Base-by-base conservation (phyloP, 306 rosid species). In the Abrus precatorius region DNA sequence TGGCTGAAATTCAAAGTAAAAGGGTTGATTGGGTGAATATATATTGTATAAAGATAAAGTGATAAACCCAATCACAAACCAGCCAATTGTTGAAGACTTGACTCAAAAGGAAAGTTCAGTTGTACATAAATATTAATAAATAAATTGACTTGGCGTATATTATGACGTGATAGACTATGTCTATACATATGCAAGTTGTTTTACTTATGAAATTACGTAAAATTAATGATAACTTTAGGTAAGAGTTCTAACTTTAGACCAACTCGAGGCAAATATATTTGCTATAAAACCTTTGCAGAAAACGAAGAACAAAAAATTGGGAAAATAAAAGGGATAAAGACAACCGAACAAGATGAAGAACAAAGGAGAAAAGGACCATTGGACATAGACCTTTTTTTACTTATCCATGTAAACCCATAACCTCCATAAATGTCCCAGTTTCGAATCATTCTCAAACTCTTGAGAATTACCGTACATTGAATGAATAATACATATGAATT, bases 1-100 rank as follows among this genome's bases (percentile, higher is more conserved):
- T 47, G 69, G 30, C 62, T 69, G 45, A 69, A 69, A 57, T 47
- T 79, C 62, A 69, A 59, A 34, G 72, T 12, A 49, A 79, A 69
- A 27, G 54, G 20, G 34, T 49, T 48, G 64, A 38, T 38, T 12
- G 49, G 33, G 41, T 43, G 4, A 55, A 41, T 40, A 53, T 40
- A 29, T 7, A 36, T 36, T 36, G 4, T 36, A 36, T 36, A 36
- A 53, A 54, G 28, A 78, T 55, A 44, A 66, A 52, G 82, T 6
- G 48, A 69, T 78, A 40, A 79, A 79, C 28, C 29, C 65, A 57
- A 79, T 79, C 53, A 20, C 27, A 28, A 71, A 49, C 36, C 55
- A 71, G 10, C 79, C 74, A 72, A 80, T 72, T 30, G 50, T 63
- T 64, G 74, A 65, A 53, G 14, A 9, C 75, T 52, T 10, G 11